Percentiles rank a stretch among this genome's conserved stretches.
These are phyloP conservation scores for Neopestalotiopsis sp. DNA, from an alignment of 2,329 filamentous ascomycete species.

Conservation along the genomic window DNA sequence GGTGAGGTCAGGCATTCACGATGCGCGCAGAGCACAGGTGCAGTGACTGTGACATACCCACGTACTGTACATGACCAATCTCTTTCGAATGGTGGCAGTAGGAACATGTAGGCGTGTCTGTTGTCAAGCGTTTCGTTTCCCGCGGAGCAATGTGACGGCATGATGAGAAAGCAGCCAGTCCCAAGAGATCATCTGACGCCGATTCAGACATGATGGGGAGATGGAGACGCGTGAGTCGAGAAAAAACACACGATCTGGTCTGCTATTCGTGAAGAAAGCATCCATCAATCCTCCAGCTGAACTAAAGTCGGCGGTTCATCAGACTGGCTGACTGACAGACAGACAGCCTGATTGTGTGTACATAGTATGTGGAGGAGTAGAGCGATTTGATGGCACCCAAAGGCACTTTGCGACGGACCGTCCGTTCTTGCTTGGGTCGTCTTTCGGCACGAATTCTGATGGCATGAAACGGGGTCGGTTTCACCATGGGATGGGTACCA, in stretches of 20 bases:
- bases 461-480: slow-evolving; percentile 15
- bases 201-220: background rate
- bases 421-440: background rate
- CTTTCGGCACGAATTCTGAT: background rate
- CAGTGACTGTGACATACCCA: background rate
- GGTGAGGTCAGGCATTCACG: background rate
- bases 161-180: background rate
- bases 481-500: slow-evolving; percentile 14
- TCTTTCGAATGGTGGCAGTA: background rate
- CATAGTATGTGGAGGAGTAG: background rate
- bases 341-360: background rate
- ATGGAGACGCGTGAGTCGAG: background rate
- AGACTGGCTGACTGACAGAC: background rate
- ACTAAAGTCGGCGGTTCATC: background rate
- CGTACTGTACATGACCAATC: background rate
- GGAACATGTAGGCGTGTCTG: background rate
- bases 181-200: background rate
- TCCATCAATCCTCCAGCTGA: background rate
- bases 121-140: slow-evolving; percentile 1
- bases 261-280: background rate
- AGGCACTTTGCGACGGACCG: background rate
- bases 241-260: too few relatives aligned
- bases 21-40: background rate
- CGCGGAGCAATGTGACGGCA: background rate
- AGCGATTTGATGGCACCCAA: slow-evolving; percentile 7